Percentiles rank a stretch among this genome's conserved stretches.
phyloP scores from a whole-genome alignment of 306 rosid genomes.

The Purshia tridentata region DNA sequence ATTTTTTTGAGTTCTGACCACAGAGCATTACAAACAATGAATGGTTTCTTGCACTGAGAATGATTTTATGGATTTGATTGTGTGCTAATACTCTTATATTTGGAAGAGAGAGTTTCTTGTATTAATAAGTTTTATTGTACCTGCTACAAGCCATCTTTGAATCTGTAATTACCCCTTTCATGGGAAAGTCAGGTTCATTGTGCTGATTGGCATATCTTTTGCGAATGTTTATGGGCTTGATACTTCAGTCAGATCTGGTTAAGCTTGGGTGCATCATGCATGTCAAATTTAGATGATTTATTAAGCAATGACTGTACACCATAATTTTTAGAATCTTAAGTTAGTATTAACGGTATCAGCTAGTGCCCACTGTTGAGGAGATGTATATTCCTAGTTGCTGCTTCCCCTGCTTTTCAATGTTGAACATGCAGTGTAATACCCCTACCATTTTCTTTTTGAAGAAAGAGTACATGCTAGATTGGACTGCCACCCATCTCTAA shows the following conservation, averaged over 20 bases:
- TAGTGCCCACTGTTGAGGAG: background rate
- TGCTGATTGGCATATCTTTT: too few relatives aligned
- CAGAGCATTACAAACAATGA: background rate
- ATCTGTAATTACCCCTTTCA: background rate
- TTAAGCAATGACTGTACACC: too few relatives aligned
- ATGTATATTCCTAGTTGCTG: background rate
- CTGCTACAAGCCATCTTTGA: background rate
- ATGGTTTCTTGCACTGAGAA: background rate
- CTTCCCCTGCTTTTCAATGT: background rate
- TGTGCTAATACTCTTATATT: background rate
- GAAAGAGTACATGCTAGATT: too few relatives aligned
- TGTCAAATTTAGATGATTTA: too few relatives aligned
- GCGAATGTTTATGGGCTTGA: too few relatives aligned
- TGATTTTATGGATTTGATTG: conserved; percentile 1
- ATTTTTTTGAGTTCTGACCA: background rate
- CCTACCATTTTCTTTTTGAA: too few relatives aligned
- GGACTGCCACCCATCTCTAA: too few relatives aligned
- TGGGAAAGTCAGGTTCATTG: background rate
- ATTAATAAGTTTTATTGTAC: background rate
- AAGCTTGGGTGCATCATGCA: too few relatives aligned
- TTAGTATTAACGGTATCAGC: background rate
- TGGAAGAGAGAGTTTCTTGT: background rate
- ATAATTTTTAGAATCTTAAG: background rate
- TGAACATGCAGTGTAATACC: background rate
- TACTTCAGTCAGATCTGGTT: too few relatives aligned